phyloP scores from a whole-genome alignment of 306 rosid species.

The Quercus variabilis region DNA sequence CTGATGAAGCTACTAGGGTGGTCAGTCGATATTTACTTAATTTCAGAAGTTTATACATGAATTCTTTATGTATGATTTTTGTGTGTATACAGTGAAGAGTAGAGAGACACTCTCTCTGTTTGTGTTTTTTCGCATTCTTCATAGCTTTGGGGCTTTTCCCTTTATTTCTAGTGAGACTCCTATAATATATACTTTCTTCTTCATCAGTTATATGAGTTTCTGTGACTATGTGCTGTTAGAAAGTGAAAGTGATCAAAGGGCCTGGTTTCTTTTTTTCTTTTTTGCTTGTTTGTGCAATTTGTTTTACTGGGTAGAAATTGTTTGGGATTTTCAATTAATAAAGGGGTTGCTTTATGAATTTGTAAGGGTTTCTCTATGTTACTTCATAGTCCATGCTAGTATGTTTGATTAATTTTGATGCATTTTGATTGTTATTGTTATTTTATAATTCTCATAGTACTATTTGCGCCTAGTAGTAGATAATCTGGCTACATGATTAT shows the following conservation, averaged over 20 bases:
- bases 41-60: neutral
- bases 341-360: too few species aligned
- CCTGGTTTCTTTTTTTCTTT: too few species aligned
- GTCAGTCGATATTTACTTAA: neutral
- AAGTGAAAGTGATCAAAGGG: neutral
- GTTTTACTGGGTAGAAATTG: neutral
- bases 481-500: too few species aligned
- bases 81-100: neutral
- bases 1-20: neutral
- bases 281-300: neutral
- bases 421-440: too few species aligned
- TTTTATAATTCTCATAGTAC: too few species aligned
- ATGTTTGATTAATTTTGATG: too few species aligned
- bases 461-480: too few species aligned
- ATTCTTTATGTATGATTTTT: neutral
- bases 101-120: neutral
- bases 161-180: neutral
- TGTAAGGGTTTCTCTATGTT: too few species aligned
- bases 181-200: neutral
- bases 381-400: too few species aligned
- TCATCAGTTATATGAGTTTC: neutral
- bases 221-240: neutral
- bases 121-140: neutral
- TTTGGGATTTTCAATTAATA: neutral
- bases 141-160: neutral